Conservation (phyloP, 257 asterid species). For the Capsicum pubescens region DNA sequence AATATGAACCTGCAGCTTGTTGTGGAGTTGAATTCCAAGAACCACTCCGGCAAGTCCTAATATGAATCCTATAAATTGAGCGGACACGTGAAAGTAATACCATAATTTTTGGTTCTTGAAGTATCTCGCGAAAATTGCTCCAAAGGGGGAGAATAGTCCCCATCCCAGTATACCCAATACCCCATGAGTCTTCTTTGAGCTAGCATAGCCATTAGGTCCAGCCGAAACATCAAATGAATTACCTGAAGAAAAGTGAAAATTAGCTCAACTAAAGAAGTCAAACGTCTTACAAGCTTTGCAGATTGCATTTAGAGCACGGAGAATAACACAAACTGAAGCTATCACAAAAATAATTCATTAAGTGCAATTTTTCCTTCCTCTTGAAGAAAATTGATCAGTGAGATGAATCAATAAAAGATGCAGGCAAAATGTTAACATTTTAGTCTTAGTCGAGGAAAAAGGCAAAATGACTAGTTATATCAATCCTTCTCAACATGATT, state of each 20-base stretch:
- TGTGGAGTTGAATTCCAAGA: constrained; percentile 70
- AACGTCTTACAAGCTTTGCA: background rate
- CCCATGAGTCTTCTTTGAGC: constrained; percentile 79
- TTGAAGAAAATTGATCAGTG: background rate
- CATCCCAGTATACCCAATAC: constrained; percentile 68
- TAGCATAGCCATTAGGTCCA: constrained; percentile 17
- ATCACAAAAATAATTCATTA: background rate
- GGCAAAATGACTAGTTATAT: background rate
- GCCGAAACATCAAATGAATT: constrained; percentile 36
- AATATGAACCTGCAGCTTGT: constrained; percentile 58
- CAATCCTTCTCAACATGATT: background rate
- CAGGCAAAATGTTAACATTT: background rate
- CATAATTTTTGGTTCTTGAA: constrained; percentile 67
- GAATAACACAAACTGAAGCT: background rate
- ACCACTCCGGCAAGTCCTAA: constrained; percentile 75
- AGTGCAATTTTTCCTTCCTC: background rate
- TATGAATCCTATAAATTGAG: constrained; percentile 74
- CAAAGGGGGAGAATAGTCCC: constrained; percentile 82
- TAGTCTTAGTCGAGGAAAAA: background rate
- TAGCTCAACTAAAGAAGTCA: too few relatives aligned
- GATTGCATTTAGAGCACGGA: background rate
- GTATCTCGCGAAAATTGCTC: constrained; percentile 81
- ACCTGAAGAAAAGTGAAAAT: constrained; percentile 44
- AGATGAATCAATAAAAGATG: background rate
- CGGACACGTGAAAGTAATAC: constrained; percentile 77